phyloP scores from a whole-genome alignment of 768 basidiomycete species.

The Pisolithus marmoratus region DNA sequence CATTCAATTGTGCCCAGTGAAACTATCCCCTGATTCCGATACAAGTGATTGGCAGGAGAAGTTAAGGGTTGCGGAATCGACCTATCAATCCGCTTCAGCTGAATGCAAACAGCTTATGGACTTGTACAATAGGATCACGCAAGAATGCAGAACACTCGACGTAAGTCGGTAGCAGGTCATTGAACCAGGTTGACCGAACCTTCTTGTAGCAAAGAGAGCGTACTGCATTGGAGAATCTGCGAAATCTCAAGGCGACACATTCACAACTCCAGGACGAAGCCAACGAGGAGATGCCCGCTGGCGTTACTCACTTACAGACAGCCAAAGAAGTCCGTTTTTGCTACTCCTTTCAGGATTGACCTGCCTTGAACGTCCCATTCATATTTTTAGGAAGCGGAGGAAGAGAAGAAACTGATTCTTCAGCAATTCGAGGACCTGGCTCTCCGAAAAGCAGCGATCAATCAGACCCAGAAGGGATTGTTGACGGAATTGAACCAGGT shows the following conservation, averaged over 20 bases:
- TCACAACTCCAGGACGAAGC: slow-evolving; percentile 48
- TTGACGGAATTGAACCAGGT: slow-evolving; percentile 40
- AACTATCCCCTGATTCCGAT: not conserved
- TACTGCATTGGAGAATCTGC: slow-evolving; percentile 17
- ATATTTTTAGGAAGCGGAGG: slow-evolving; percentile 45
- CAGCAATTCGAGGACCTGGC: slow-evolving; percentile 46
- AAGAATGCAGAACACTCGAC: slow-evolving; percentile 26
- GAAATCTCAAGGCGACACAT: slow-evolving; percentile 32
- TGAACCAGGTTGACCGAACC: not conserved
- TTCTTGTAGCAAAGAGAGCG: slow-evolving; percentile 15
- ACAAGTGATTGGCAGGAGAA: slow-evolving; percentile 44
- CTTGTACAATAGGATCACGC: slow-evolving; percentile 25
- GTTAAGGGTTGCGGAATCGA: slow-evolving; percentile 33
- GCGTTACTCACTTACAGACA: slow-evolving; percentile 50
- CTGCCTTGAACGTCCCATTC: not conserved
- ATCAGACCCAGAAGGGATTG: slow-evolving; percentile 39
- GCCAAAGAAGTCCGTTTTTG: slow-evolving; percentile 48
- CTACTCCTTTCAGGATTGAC: not conserved
- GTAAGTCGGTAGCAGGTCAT: slow-evolving; percentile 21
- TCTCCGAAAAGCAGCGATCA: slow-evolving; percentile 41
- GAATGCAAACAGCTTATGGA: slow-evolving; percentile 24
- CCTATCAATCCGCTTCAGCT: slow-evolving; percentile 26
- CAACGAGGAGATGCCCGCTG: slow-evolving; percentile 64
- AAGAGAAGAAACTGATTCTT: slow-evolving; percentile 42
- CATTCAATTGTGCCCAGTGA: not conserved